Evolutionary conservation across 1,284 basidiomycete genomes (phyloP).

Genomic region (Sparassis latifolia): DNA sequence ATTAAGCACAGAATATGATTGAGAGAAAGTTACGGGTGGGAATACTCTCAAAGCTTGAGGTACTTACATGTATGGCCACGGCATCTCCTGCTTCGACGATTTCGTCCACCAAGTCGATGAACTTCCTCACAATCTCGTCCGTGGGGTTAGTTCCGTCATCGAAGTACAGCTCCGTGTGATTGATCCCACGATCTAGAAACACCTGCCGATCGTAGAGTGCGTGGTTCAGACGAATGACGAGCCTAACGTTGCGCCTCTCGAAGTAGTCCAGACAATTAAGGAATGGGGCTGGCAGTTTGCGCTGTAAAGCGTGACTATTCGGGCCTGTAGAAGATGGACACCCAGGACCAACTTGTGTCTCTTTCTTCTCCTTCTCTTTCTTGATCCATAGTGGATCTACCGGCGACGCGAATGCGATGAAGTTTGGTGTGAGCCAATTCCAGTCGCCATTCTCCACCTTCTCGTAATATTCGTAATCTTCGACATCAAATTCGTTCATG

Average conservation of each 20-base stretch:
- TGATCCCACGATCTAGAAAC: constrained; percentile 84
- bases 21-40: constrained; percentile 4
- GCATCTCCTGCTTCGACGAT: constrained; percentile 74
- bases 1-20: constrained; percentile 11
- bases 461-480: constrained; percentile 92
- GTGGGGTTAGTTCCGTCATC: constrained; percentile 98
- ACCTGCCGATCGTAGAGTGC: constrained; percentile 85
- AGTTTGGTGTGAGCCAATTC: constrained; percentile 92
- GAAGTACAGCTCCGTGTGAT: constrained; percentile 91
- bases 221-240: constrained; percentile 95
- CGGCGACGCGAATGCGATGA: constrained; percentile 95
- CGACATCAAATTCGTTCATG: constrained; percentile 85
- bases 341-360: constrained; percentile 22
- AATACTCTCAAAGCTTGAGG: constrained; percentile 6
- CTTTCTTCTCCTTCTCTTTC: constrained; percentile 54
- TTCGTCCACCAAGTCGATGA: constrained; percentile 81
- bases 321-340: constrained; percentile 25
- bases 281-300: constrained; percentile 73
- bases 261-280: constrained; percentile 92
- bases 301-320: constrained; percentile 52
- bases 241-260: constrained; percentile 76
- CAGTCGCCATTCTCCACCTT: constrained; percentile 97
- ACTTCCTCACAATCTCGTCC: constrained; percentile 88
- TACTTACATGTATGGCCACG: constrained; percentile 81
- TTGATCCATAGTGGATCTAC: constrained; percentile 76